Evolutionary conservation across 768 basidiomycete genomes (phyloP), one percentile per base, ranked within the genome.

Genomic region (Boletus reticuloceps): DNA sequence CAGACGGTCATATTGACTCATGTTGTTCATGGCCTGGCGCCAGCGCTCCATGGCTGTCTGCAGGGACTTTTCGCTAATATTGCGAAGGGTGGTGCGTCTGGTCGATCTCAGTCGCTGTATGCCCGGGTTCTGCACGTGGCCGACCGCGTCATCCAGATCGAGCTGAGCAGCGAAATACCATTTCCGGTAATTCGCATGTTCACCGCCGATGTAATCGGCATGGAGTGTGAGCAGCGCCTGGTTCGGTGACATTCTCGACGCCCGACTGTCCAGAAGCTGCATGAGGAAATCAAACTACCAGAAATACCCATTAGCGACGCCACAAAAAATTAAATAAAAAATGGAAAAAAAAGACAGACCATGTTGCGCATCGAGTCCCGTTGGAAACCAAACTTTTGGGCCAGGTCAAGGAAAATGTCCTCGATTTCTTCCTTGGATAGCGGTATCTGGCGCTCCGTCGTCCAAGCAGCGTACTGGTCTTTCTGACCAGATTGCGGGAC

Each of bases 151-250:
- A 71, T 99, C 97, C 41, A 98, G 88, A 71, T 98, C 96, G 56
- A 99, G 85, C 72, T 99, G 97, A 19, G 96, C 94, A 29, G 96
- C 97, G 72, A 98, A 99, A 76, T 99, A 99, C 97, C 97, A 98
- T 76, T 98, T 98, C 58, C 97, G 91, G 75, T 98, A 98, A 77
- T 98, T 98, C 47, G 97, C 93, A 65, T 98, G 89, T 71, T 96
- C 91, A 4, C 97, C 97, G 20, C 97, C 97, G 64, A 99, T 98
- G 73, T 98, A 99, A 71, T 98, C 97, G 54, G 96, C 97, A 65
- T 99, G 97, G 3, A 99, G 81, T 0, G 95, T 98, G 51, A 97
- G 79, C 22, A 98, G 77, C 1, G 97, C 97, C 69, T 96, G 93
- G 68, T 93, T 90, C 11, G 97, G 95, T 0, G 93, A 87, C 96